Percentiles rank a stretch among this genome's conserved stretches.
These are phyloP conservation scores for Emericellopsis atlantica DNA, from an alignment of 2,329 filamentous ascomycete genomes.

Conservation along the genomic window DNA sequence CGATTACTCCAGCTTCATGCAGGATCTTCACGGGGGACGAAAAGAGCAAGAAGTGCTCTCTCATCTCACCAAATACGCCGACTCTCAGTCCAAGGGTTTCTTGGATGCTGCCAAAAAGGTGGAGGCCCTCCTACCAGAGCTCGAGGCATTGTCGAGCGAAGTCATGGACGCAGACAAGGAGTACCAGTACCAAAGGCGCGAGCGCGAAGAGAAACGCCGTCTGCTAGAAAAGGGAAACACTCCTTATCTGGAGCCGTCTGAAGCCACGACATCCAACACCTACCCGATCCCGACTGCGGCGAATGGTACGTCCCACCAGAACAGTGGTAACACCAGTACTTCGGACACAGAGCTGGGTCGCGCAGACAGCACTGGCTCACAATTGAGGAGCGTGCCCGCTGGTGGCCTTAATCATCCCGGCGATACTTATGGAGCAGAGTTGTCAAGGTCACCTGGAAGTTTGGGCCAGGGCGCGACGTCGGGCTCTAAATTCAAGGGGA, in stretches of 20 bases:
- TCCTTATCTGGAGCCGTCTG: slow-evolving; percentile 58
- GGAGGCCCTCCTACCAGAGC: slow-evolving; percentile 72
- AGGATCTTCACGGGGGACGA: slow-evolving; percentile 95
- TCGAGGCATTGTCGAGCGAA: slow-evolving; percentile 78
- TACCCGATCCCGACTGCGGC: slow-evolving; percentile 15
- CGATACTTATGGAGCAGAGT: slow-evolving; percentile 20
- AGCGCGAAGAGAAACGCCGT: slow-evolving; percentile 87
- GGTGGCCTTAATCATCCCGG: slow-evolving; percentile 16
- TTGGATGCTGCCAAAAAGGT: slow-evolving; percentile 76
- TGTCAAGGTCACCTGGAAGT: slow-evolving; percentile 46
- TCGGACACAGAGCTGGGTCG: slow-evolving; percentile 60
- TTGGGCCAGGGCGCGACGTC: slow-evolving; percentile 39
- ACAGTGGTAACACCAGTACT: slow-evolving; percentile 14
- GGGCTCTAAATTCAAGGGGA: slow-evolving; percentile 67
- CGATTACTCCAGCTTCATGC: slow-evolving; percentile 98
- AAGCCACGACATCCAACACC: slow-evolving; percentile 27
- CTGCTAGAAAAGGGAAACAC: slow-evolving; percentile 80
- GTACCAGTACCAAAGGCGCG: slow-evolving; percentile 88
- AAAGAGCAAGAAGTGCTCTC: slow-evolving; percentile 97
- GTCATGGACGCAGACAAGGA: slow-evolving; percentile 94
- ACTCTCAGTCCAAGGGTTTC: slow-evolving; percentile 76
- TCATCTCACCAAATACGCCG: slow-evolving; percentile 86
- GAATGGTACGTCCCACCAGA: slow-evolving; percentile 29
- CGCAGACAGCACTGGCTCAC: slow-evolving; percentile 62
- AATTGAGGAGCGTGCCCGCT: slow-evolving; percentile 40